These are phyloP conservation scores for Astrothelium subdiscretum DNA, from an alignment of 495 filamentous ascomycete genomes.

Conservation along the genomic window DNA sequence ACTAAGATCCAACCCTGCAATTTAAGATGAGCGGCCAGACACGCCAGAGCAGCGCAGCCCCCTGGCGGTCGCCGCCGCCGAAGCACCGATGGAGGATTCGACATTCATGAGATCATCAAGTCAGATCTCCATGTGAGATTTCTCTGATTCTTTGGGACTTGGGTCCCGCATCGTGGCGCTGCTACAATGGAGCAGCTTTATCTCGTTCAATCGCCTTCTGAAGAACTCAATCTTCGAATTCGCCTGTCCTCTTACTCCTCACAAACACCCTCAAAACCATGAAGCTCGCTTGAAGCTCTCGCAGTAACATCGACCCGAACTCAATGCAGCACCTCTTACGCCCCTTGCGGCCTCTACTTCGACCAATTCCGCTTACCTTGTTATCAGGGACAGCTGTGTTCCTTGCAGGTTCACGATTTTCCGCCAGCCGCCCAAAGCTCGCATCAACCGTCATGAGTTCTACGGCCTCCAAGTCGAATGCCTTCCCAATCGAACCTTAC, in stretches of 20 bases:
- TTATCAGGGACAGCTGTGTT: not conserved
- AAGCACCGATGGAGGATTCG: not conserved
- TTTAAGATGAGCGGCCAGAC: not conserved
- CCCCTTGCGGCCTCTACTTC: not conserved
- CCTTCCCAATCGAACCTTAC: conserved; percentile 20
- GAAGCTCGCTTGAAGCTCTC: not conserved
- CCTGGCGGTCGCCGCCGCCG: not conserved
- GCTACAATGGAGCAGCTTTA: too few relatives aligned
- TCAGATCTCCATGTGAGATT: too few relatives aligned
- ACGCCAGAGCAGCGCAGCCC: not conserved
- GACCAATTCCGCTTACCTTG: not conserved
- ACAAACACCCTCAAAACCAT: too few relatives aligned
- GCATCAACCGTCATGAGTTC: not conserved
- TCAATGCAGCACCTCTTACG: not conserved
- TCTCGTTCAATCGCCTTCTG: too few relatives aligned
- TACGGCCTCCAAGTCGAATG: not conserved
- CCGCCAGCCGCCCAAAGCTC: not conserved
- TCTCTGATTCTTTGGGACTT: too few relatives aligned
- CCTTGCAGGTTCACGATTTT: not conserved
- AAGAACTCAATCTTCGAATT: too few relatives aligned
- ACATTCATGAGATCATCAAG: not conserved
- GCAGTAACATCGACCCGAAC: not conserved
- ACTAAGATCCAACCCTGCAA: not conserved
- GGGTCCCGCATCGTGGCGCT: too few relatives aligned
- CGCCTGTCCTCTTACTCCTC: too few relatives aligned